Conservation (phyloP, 176 grass and related monocot genomes). For the Oryza australiensis region DNA sequence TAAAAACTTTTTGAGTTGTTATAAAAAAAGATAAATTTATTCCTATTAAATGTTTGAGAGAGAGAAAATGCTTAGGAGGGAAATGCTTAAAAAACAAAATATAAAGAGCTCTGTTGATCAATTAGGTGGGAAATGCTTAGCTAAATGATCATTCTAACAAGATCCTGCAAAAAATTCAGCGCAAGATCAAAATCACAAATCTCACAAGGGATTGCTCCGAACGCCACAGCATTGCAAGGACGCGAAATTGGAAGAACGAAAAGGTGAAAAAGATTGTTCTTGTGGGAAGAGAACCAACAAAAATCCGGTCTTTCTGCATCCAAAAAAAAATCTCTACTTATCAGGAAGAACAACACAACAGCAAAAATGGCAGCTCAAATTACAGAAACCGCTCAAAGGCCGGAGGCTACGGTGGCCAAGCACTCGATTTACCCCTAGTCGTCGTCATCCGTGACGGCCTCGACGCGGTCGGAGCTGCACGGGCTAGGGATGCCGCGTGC, state of each 20-base stretch:
- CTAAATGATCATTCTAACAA: no score
- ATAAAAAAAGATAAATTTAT: no score
- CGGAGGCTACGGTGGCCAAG: no score
- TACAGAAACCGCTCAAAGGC: no score
- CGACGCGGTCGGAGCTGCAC: constrained; percentile 56
- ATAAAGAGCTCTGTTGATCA: no score
- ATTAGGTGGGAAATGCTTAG: no score
- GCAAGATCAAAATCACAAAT: constrained; percentile 12
- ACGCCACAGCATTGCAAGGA: background rate
- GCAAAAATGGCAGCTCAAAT: background rate
- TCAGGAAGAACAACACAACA: background rate
- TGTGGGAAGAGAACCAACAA: background rate
- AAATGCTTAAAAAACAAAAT: no score
- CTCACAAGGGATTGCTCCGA: background rate
- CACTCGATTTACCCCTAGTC: no score
- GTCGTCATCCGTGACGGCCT: constrained; percentile 43
- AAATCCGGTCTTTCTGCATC: background rate
- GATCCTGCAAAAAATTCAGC: background rate
- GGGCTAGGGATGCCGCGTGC: constrained; percentile 49
- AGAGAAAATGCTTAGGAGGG: no score
- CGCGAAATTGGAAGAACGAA: background rate
- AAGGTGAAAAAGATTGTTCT: background rate
- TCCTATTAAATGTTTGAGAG: no score
- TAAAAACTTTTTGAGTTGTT: no score
- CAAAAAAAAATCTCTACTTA: background rate